A percentile compares a stretch with the other conserved stretches of the same genome.
These are phyloP conservation scores for Capsicum chinense DNA, from an alignment of 257 asterid species.

Conservation along the genomic window DNA sequence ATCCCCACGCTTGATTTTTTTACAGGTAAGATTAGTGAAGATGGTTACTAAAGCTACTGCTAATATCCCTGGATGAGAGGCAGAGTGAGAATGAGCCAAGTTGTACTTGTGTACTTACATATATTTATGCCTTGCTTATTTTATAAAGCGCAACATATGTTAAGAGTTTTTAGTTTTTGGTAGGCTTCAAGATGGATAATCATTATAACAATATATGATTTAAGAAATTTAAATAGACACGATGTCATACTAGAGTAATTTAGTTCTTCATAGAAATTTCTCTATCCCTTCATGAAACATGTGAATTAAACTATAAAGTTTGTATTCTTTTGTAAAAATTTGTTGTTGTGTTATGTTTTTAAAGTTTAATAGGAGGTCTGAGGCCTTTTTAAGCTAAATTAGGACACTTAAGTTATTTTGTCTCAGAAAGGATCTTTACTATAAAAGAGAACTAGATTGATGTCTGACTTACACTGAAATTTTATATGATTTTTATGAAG, in stretches of 20 bases:
- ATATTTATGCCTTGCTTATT: not conserved
- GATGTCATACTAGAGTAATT: slow-evolving; percentile 8
- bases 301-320: not conserved
- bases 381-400: not conserved
- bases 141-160: not conserved
- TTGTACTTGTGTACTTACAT: not conserved
- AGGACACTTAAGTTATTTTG: not conserved
- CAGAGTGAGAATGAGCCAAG: slow-evolving; percentile 34
- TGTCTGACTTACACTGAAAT: not conserved
- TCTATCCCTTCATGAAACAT: not conserved
- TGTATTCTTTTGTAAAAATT: slow-evolving; percentile 28
- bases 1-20: not conserved
- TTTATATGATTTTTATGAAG: not conserved
- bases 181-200: slow-evolving; percentile 8
- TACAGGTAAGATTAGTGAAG: slow-evolving; percentile 87
- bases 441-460: not conserved
- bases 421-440: not conserved
- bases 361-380: not conserved
- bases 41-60: slow-evolving; percentile 88
- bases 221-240: not conserved
- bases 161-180: not conserved
- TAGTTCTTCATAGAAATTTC: not conserved
- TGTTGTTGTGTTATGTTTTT: slow-evolving; percentile 15
- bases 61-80: slow-evolving; percentile 85
- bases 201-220: not conserved